Evolutionary conservation across 306 rosid species (phyloP).

Genomic region (Trifolium dubium): DNA sequence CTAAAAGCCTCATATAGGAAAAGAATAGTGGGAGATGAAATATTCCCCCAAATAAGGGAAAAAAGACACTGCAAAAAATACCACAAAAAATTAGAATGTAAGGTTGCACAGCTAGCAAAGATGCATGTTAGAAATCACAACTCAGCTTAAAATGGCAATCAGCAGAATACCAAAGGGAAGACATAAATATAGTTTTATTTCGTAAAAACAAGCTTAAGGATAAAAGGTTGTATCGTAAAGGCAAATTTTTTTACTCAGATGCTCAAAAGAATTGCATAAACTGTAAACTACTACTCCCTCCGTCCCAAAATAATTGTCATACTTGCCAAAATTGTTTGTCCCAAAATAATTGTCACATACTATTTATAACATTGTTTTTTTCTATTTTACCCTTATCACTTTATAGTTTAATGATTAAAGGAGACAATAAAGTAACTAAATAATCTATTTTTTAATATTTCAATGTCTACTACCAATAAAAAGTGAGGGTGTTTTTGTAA

Average conservation of each 20-base stretch:
- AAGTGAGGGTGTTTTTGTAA: no score
- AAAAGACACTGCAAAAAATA: not conserved
- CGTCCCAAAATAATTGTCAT: no score
- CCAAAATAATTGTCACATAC: no score
- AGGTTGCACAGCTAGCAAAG: constrained; percentile 14
- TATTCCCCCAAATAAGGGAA: not conserved
- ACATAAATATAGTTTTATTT: not conserved
- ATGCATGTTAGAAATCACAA: not conserved
- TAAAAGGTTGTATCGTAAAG: constrained; percentile 18
- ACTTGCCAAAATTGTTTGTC: no score
- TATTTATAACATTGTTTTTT: no score
- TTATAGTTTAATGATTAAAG: no score
- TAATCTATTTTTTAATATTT: no score
- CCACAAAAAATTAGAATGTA: not conserved
- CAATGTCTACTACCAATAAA: no score
- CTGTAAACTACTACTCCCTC: constrained; percentile 3
- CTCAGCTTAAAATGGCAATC: constrained; percentile 18
- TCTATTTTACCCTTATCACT: no score
- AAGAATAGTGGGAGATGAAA: not conserved
- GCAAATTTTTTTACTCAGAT: constrained; percentile 8
- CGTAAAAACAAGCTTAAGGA: not conserved
- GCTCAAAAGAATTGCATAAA: constrained; percentile 24
- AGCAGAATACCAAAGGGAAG: constrained; percentile 30
- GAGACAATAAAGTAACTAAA: no score
- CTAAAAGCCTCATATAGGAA: not conserved